A percentile compares a stretch with the other conserved stretches of the same genome.
Evolutionary conservation across 202 grass and related monocot species (phyloP).

Genomic region (Schoenoplectus tabernaemontani): DNA sequence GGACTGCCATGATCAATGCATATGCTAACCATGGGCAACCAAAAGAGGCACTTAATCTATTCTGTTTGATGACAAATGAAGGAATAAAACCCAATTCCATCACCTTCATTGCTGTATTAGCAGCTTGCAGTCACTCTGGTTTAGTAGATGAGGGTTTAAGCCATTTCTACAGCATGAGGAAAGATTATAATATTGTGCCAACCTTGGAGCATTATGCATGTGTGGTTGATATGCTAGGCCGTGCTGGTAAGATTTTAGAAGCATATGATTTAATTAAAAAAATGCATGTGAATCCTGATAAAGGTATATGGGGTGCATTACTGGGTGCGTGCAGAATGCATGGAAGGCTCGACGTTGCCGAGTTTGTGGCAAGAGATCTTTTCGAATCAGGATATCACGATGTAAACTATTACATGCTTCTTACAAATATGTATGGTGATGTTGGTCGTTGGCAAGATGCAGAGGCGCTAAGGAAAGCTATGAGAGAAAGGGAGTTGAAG

Average conservation of each 20-base stretch:
- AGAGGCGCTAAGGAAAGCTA: constrained; percentile 42
- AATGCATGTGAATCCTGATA: constrained; percentile 53
- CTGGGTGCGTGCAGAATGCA: constrained; percentile 68
- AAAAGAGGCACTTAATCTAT: constrained; percentile 49
- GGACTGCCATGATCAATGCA: constrained; percentile 66
- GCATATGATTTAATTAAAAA: constrained; percentile 60
- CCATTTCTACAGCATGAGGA: constrained; percentile 59
- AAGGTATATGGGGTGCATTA: constrained; percentile 63
- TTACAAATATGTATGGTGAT: constrained; percentile 73
- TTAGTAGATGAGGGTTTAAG: constrained; percentile 51
- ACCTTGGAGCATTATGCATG: constrained; percentile 60
- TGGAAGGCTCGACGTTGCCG: constrained; percentile 55
- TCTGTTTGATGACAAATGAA: constrained; percentile 40
- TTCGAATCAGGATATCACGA: constrained; percentile 39
- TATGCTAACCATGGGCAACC: constrained; percentile 55
- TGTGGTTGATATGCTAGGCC: constrained; percentile 62
- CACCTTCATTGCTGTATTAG: constrained; percentile 61
- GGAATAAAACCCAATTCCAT: constrained; percentile 56
- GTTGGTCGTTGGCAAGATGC: constrained; percentile 55
- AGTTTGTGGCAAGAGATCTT: constrained; percentile 45
- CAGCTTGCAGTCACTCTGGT: constrained; percentile 55
- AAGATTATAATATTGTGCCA: constrained; percentile 28
- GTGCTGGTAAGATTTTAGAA: constrained; percentile 43
- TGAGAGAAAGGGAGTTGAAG: constrained; percentile 61
- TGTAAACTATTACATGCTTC: constrained; percentile 46